phyloP scores from a whole-genome alignment of 83 land plant genomes.

The Isoetes engelmannii region DNA sequence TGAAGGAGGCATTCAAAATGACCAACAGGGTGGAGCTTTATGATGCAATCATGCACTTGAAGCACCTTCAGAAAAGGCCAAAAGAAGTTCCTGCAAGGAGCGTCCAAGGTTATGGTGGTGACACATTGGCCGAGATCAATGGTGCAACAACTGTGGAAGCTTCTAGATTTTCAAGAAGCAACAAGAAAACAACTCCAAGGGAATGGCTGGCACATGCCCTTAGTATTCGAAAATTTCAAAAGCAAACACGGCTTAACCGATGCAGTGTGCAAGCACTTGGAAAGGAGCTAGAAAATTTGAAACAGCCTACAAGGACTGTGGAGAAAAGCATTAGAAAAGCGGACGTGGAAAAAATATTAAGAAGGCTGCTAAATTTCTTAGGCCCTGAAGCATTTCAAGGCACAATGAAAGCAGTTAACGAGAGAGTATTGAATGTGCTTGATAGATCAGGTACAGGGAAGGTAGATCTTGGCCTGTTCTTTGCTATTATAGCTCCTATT shows the following conservation, averaged over 20 bases:
- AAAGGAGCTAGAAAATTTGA: constrained; percentile 49
- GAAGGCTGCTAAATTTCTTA: constrained; percentile 54
- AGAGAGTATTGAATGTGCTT: constrained; percentile 58
- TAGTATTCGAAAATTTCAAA: constrained; percentile 77
- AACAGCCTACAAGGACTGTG: constrained; percentile 39
- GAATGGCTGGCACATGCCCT: constrained; percentile 60
- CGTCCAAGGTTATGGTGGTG: constrained; percentile 29
- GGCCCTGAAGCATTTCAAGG: constrained; percentile 81
- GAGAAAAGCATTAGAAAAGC: constrained; percentile 77
- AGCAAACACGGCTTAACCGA: constrained; percentile 52
- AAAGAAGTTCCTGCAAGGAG: constrained; percentile 18
- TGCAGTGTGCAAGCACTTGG: constrained; percentile 54
- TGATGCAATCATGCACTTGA: constrained; percentile 80
- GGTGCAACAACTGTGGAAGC: constrained; percentile 45
- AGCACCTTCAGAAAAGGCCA: constrained; percentile 57
- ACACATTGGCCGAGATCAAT: constrained; percentile 25
- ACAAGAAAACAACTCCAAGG: constrained; percentile 56
- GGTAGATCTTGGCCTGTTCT: constrained; percentile 87
- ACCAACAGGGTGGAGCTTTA: constrained; percentile 79
- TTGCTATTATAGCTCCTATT: constrained; percentile 69
- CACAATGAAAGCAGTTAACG: constrained; percentile 76
- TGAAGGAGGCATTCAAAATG: constrained; percentile 94
- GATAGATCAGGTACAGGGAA: constrained; percentile 73
- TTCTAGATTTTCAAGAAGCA: constrained; percentile 57
- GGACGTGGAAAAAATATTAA: constrained; percentile 58